phyloP scores from a whole-genome alignment of 148 eudicot genomes.

The Hydrangea macrophylla region DNA sequence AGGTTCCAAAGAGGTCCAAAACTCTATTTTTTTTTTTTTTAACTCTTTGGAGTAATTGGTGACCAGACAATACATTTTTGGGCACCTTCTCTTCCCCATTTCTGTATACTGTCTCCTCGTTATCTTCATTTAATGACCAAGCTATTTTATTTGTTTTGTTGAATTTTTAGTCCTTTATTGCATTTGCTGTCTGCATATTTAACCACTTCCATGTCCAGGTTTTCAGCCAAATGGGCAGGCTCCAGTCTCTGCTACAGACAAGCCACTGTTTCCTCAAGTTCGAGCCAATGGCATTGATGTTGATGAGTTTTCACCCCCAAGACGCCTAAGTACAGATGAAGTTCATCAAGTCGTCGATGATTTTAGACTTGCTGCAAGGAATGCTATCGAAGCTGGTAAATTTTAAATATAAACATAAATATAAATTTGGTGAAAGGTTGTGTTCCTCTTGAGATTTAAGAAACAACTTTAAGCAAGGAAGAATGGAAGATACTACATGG shows the following conservation, averaged over 20 bases:
- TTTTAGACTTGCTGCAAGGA: slow-evolving; percentile 50
- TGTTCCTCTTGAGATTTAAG: background rate
- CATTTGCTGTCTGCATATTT: background rate
- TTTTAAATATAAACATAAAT: background rate
- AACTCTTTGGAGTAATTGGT: too few species aligned
- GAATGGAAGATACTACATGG: too few species aligned
- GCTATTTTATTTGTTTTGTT: background rate
- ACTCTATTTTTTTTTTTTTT: too few species aligned
- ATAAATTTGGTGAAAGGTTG: background rate
- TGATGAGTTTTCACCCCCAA: slow-evolving; percentile 36
- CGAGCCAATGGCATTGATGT: slow-evolving; percentile 27
- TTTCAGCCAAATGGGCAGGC: slow-evolving; percentile 46
- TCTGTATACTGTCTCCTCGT: background rate
- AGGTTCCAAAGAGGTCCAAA: too few species aligned
- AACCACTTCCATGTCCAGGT: slow-evolving; percentile 14
- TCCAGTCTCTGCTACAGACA: slow-evolving; percentile 43
- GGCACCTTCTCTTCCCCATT: background rate
- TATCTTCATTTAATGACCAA: background rate
- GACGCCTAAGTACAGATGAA: slow-evolving; percentile 43
- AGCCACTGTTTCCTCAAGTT: slow-evolving; percentile 35
- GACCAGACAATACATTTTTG: too few species aligned
- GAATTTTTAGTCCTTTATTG: background rate
- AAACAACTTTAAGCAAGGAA: too few species aligned
- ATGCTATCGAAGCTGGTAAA: slow-evolving; percentile 61
- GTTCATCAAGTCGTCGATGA: slow-evolving; percentile 45